A percentile compares a stretch with the other conserved stretches of the same genome.
Evolutionary conservation across 2,329 filamentous ascomycete species (phyloP).

Genomic region (Fusarium siculi): DNA sequence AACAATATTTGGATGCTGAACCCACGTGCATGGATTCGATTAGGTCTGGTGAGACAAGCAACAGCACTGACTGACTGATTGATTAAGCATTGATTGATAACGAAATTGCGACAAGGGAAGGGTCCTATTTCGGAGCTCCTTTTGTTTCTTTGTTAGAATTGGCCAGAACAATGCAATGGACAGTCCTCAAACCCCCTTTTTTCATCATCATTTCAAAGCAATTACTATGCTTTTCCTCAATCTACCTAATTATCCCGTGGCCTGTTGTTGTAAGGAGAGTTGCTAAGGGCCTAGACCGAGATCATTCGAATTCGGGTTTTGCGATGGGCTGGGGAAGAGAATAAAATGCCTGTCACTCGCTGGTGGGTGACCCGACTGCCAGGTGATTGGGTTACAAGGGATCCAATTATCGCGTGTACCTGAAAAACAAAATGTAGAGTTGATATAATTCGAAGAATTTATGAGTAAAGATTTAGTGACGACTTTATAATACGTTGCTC

Average conservation of each 20-base stretch:
- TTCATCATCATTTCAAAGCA: slow-evolving; percentile 14
- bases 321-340: slow-evolving; percentile 9
- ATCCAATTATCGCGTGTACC: background rate
- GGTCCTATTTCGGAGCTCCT: slow-evolving; percentile 19
- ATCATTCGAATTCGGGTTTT: slow-evolving; percentile 29
- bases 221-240: slow-evolving; percentile 6
- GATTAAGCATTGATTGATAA: slow-evolving; percentile 38
- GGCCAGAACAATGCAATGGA: background rate
- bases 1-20: background rate
- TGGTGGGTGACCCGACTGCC: background rate
- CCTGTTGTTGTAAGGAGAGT: background rate
- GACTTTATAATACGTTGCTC: background rate
- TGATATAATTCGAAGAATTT: background rate
- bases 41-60: slow-evolving; percentile 15
- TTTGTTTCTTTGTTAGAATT: background rate
- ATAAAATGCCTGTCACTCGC: background rate
- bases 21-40: slow-evolving; percentile 24
- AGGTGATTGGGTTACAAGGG: slow-evolving; percentile 10
- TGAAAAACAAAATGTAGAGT: background rate
- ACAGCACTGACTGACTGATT: slow-evolving; percentile 28
- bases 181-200: slow-evolving; percentile 10
- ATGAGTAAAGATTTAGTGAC: background rate
- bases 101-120: slow-evolving; percentile 14
- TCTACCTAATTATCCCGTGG: background rate
- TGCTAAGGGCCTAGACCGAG: background rate